Evolutionary conservation across 225 moss, liverwort and hornwort species (phyloP).

Genomic region (Polytrichum formosum): DNA sequence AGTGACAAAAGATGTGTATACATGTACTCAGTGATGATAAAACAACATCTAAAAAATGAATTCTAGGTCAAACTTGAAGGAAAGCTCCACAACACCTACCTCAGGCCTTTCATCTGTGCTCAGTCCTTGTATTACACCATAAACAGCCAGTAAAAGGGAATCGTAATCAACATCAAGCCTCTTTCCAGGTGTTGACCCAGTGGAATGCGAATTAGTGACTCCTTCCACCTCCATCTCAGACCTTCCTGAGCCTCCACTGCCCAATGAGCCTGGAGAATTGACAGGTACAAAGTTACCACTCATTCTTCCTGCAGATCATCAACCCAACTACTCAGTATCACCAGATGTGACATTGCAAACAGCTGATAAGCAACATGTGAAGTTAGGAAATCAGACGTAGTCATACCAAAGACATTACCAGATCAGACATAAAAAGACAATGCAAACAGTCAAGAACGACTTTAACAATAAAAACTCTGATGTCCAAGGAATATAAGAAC

Average conservation of each 20-base stretch:
- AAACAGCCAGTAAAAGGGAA: slow-evolving; percentile 85
- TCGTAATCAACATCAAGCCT: slow-evolving; percentile 87
- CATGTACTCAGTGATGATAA: too few relatives aligned
- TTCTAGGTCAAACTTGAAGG: too few relatives aligned
- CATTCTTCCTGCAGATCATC: slow-evolving; percentile 28
- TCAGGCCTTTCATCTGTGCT: slow-evolving; percentile 96
- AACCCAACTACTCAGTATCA: neutral
- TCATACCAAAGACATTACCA: too few relatives aligned
- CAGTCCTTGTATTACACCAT: slow-evolving; percentile 92
- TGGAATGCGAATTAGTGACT: slow-evolving; percentile 26
- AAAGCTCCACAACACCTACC: slow-evolving; percentile 30
- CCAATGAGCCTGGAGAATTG: slow-evolving; percentile 30
- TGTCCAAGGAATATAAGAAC: too few relatives aligned
- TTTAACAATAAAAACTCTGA: too few relatives aligned
- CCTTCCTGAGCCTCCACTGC: slow-evolving; percentile 23
- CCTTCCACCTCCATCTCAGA: slow-evolving; percentile 37
- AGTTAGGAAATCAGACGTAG: too few relatives aligned
- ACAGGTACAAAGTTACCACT: slow-evolving; percentile 37
- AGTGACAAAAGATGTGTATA: too few relatives aligned
- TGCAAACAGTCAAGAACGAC: too few relatives aligned
- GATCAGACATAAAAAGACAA: too few relatives aligned
- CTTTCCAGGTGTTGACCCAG: slow-evolving; percentile 41
- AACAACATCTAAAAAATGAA: too few relatives aligned
- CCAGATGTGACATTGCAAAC: too few relatives aligned
- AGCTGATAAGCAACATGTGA: too few relatives aligned